Base-by-base conservation (phyloP, 768 basidiomycete genomes). In the Neoboletus magnificus region DNA sequence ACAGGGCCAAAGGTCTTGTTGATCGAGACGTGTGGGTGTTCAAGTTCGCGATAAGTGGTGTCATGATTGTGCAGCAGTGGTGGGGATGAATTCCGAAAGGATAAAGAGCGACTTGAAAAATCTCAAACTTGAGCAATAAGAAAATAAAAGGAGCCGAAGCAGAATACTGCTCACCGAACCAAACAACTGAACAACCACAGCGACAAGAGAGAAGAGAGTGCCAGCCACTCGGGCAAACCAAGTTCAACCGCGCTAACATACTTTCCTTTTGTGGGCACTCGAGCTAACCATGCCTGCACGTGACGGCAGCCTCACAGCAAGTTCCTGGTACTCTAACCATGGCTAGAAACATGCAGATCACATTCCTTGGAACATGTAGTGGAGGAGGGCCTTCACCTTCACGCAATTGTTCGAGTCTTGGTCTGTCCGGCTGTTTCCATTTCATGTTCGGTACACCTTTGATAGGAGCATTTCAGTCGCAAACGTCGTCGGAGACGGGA, bases 391-490 rank as follows among this genome's bases (percentile, higher is more conserved):
- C 91, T 3, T 78, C 82, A 6, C 75, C 80, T 46, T 76, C 82
- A n/a, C 80, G 91, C 48, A 87, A 89, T 55, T 90, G 89, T 71
- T 89, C 89, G 0, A 85, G 85, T 27, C 79, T 90, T 4, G 58
- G 67, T 69, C 39, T 37, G 62, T 54, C 57, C 23, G 40, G 11
- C 29, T 18, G 30, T n/a, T n/a, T 11, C 18, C 2, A 2, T 22
- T 16, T 30, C 32, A 13, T 43, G 23, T 25, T 25, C 2, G n/a
- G 4, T 4, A 35, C 29, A 13, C 43, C 33, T 33, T 50, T 58
- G 40, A 61, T 30, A 49, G 43, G 49, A 49, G 27, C 36, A 32
- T 54, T 23, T n/a, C 48, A 69, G 79, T 87, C 36, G 79, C 85
- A 39, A 82, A 85, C 62, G 69, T 87, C 30, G 56, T 75, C 35